Conservation (phyloP, 1,284 basidiomycete species). For the Trichosporon faecale region DNA sequence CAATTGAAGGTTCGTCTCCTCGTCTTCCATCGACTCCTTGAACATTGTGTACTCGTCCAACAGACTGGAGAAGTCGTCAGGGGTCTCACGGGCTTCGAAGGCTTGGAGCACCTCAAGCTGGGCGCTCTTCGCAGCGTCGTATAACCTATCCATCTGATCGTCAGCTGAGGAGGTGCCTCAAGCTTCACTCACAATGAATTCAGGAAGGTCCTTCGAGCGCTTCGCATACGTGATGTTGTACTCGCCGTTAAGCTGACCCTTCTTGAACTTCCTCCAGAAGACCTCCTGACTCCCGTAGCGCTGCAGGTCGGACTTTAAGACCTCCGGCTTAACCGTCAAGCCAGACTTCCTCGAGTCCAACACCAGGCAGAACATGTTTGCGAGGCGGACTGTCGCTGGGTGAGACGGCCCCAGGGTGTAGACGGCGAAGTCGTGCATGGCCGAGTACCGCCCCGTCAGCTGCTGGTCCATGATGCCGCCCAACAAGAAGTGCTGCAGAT, state of each 20-base stretch:
- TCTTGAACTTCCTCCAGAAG: slow-evolving; percentile 37
- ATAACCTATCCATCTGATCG: slow-evolving; percentile 36
- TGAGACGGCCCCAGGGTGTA: slow-evolving; percentile 36
- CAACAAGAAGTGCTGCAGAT: slow-evolving; percentile 37
- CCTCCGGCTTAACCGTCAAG: slow-evolving; percentile 27
- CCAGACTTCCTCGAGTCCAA: slow-evolving; percentile 45
- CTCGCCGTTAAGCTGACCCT: slow-evolving; percentile 22
- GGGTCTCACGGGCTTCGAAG: slow-evolving; percentile 13
- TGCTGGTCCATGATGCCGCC: slow-evolving; percentile 28
- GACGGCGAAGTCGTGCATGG: slow-evolving; percentile 37
- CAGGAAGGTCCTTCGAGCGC: slow-evolving; percentile 19
- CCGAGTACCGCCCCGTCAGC: slow-evolving; percentile 28
- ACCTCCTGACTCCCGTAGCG: slow-evolving; percentile 24
- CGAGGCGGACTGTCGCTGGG: slow-evolving; percentile 34
- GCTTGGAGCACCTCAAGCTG: slow-evolving; percentile 21
- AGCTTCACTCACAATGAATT: slow-evolving; percentile 34
- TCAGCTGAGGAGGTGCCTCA: not conserved
- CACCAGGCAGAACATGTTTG: slow-evolving; percentile 40
- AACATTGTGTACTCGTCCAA: not conserved
- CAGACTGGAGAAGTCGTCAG: not conserved
- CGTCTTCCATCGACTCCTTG: not conserved
- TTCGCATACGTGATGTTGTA: slow-evolving; percentile 10
- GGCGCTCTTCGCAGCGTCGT: slow-evolving; percentile 18
- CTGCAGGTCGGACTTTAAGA: slow-evolving; percentile 23
- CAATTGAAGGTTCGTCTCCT: not conserved